Evolutionary conservation across 2,329 filamentous ascomycete species (phyloP), one percentile per base, ranked within the genome.

Genomic region (Escovopsis weberi): DNA sequence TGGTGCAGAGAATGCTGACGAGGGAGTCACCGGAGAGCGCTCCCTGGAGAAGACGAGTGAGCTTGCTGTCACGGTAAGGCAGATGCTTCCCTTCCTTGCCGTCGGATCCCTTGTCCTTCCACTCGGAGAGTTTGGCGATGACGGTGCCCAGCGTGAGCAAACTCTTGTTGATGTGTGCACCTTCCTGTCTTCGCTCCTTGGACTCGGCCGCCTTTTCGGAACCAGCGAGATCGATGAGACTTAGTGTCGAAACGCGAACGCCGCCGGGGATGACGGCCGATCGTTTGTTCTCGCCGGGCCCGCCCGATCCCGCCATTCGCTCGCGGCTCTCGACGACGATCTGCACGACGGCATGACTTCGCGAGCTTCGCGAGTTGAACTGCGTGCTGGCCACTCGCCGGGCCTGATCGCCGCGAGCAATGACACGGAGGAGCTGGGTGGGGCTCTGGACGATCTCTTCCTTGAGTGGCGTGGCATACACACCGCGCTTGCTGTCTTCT

Each of bases 391-490:
- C 86, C 2, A 87, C 93, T 53, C 88, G 74, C 54, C 91, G 76
- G 23, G 88, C 86, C 57, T 93, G 80, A 58, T 98, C 91, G 55
- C 91, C 91, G 43, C 89, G 77, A 33, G 91, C 88, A 59, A 98
- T 98, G 26, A 98, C 91, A 51, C 91, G 78, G 37, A 98, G 68
- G 26, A 98, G 72, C 59, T 98, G 91, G 0, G 91, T 96, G 2
- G 91, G 91, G 52, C 88, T 95, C 62, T 98, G 91, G 28, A 98
- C 91, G 53, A 98, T 98, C 59, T 98, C 91, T 62, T 98, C 91
- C 61, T 95, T 96, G 47, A 98, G 64, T 1, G 91, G 91, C 15
- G 83, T 94, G 19, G 91, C 91, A 66, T 96, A 98, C 12, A 98
- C 89, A 30, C 91, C 91, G 47, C 91, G 75, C 65, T 95, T 96